Evolutionary conservation across 2,329 filamentous ascomycete species (phyloP).

Genomic region (Acrocalymma vagum): DNA sequence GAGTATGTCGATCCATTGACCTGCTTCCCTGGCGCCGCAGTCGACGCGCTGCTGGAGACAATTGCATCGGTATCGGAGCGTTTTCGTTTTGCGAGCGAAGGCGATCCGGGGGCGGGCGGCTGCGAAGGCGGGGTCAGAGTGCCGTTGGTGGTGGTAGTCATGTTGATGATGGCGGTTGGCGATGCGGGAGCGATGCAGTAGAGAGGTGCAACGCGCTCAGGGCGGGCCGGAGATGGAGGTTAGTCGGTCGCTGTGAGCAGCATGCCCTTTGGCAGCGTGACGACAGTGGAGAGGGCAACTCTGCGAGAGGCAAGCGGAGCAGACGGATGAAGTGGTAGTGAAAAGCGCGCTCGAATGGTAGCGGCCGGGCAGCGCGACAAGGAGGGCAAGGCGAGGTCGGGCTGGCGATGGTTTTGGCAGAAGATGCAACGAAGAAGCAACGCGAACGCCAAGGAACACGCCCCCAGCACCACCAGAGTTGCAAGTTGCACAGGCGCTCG

Average conservation of each 20-base stretch:
- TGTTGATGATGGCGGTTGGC: conserved; percentile 35
- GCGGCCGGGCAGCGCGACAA: conserved; percentile 17
- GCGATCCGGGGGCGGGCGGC: conserved; percentile 35
- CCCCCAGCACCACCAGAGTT: no score
- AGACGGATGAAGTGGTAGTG: not conserved
- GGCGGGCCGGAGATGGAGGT: no score
- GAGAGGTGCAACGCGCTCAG: conserved; percentile 44
- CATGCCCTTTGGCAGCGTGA: not conserved
- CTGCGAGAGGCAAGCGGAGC: no score
- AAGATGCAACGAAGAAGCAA: conserved; percentile 35
- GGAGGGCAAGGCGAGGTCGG: conserved; percentile 22
- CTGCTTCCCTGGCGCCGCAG: conserved; percentile 23
- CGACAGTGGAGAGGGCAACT: no score
- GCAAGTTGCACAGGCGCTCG: no score
- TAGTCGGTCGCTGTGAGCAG: no score
- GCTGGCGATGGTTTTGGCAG: conserved; percentile 24
- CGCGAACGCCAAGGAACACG: conserved; percentile 36
- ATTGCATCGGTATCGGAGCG: conserved; percentile 46
- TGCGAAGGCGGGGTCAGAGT: conserved; percentile 43
- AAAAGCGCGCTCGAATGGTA: conserved; percentile 20
- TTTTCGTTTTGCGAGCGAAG: conserved; percentile 54
- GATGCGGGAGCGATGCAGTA: conserved; percentile 42
- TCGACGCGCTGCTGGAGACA: conserved; percentile 38
- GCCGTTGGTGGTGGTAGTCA: conserved; percentile 47
- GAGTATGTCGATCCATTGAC: conserved; percentile 30